A percentile compares a stretch with the other conserved stretches of the same genome.
Evolutionary conservation across 1,139 yeast species (phyloP).

Genomic region (Kodamaea arcana): DNA sequence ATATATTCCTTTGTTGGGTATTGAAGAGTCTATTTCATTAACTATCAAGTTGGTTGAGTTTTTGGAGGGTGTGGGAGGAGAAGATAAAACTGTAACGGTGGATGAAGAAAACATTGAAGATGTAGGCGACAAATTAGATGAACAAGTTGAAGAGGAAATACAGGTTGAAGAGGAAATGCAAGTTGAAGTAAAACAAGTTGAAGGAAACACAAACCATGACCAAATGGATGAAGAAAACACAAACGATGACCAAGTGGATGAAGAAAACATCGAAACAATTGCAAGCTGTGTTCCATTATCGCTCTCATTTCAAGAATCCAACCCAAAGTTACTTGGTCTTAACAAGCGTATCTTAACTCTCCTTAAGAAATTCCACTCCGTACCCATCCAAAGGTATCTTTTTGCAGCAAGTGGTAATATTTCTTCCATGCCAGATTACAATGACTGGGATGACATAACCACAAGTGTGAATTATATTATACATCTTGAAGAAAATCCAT

Average conservation of each 20-base stretch:
- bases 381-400: constrained; percentile 12
- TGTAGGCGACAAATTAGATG: too few species aligned
- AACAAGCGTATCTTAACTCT: constrained; percentile 7
- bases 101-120: too few species aligned
- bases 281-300: constrained; percentile 2
- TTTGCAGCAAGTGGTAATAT: constrained; percentile 37
- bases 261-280: constrained; percentile 9
- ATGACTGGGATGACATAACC: constrained; percentile 13
- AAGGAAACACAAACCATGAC: too few species aligned
- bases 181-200: too few species aligned
- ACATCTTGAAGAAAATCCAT: constrained; percentile 17
- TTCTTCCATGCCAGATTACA: constrained; percentile 25
- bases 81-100: too few species aligned
- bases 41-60: neutral
- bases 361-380: constrained; percentile 2
- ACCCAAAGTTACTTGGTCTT: constrained; percentile 1
- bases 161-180: neutral
- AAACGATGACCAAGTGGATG: too few species aligned
- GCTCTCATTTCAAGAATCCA: constrained; percentile 5
- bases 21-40: neutral
- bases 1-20: constrained; percentile 6
- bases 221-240: constrained; percentile 9
- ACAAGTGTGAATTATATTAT: constrained; percentile 8
- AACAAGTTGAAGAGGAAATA: neutral
- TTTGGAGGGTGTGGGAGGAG: neutral